Evolutionary conservation across 371 early-diverging fungal species (phyloP).

Genomic region (Saksenaea oblongispora): DNA sequence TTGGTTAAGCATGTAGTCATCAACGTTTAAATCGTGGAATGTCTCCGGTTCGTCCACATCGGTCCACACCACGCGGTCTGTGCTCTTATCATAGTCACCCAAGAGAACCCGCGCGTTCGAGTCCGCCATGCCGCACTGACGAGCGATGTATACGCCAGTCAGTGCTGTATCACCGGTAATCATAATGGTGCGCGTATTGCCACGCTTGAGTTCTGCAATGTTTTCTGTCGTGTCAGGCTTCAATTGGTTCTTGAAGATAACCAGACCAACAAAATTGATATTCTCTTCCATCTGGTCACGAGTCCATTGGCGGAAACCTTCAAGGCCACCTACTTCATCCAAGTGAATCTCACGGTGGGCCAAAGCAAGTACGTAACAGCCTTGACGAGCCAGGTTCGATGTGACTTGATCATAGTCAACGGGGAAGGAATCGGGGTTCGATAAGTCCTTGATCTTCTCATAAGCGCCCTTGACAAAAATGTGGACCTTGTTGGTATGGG

Average conservation of each 20-base stretch:
- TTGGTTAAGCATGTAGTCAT: conserved; percentile 30
- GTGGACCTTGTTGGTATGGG: conserved; percentile 56
- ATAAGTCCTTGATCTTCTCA: conserved; percentile 71
- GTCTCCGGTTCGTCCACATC: conserved; percentile 54
- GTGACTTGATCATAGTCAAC: conserved; percentile 63
- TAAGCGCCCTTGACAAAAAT: conserved; percentile 87
- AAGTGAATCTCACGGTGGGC: conserved; percentile 60
- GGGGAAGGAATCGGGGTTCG: conserved; percentile 58
- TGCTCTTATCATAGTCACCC: conserved; percentile 46
- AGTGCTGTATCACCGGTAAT: conserved; percentile 93
- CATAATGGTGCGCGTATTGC: conserved; percentile 82
- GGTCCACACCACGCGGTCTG: conserved; percentile 45
- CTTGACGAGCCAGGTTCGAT: conserved; percentile 63
- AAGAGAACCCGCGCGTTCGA: conserved; percentile 41
- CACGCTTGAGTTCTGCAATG: conserved; percentile 73
- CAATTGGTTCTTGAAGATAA: conserved; percentile 87
- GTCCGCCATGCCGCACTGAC: conserved; percentile 73
- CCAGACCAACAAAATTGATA: conserved; percentile 67
- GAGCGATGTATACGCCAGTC: conserved; percentile 88
- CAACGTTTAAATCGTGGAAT: conserved; percentile 35
- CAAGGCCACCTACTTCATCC: conserved; percentile 35
- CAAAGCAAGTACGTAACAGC: conserved; percentile 80
- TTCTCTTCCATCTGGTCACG: conserved; percentile 74
- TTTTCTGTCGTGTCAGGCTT: conserved; percentile 78
- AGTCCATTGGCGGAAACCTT: conserved; percentile 42